Evolutionary conservation across 352 stramenopile species (phyloP).

Genomic region (Globisporangium solare): DNA sequence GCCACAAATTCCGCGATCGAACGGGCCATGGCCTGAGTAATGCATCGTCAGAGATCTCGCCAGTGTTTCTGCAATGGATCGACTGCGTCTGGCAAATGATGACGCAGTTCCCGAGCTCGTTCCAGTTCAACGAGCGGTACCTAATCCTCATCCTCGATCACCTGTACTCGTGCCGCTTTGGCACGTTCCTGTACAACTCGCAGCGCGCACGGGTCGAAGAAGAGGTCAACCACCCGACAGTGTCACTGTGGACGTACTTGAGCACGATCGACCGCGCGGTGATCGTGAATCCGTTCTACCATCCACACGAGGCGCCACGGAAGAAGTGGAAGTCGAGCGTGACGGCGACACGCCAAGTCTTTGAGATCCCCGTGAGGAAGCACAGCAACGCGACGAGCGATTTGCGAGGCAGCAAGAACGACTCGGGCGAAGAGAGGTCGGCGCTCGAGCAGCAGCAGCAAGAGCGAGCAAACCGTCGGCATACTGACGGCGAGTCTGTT

Average conservation of each 20-base stretch:
- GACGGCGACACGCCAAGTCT: constrained; percentile 54
- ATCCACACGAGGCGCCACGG: constrained; percentile 32
- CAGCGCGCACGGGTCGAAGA: constrained; percentile 65
- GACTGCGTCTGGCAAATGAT: constrained; percentile 85
- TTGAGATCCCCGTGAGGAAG: constrained; percentile 26
- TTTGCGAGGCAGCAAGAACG: constrained; percentile 3
- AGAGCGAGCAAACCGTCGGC: background rate
- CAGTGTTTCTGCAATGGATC: constrained; percentile 94
- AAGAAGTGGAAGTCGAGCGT: constrained; percentile 53
- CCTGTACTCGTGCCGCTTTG: constrained; percentile 78
- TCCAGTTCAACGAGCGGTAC: constrained; percentile 85
- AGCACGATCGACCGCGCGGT: constrained; percentile 52
- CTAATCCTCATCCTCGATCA: constrained; percentile 81
- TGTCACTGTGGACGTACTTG: constrained; percentile 79
- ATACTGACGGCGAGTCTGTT: constrained; percentile 18
- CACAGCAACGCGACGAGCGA: background rate
- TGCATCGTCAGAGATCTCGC: constrained; percentile 92
- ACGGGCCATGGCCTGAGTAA: constrained; percentile 48
- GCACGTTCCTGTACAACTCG: constrained; percentile 96
- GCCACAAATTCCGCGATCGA: constrained; percentile 85
- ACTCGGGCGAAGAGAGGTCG: constrained; percentile 3
- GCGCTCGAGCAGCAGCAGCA: background rate
- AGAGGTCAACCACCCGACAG: constrained; percentile 43
- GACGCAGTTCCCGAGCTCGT: constrained; percentile 69
- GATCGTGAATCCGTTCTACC: constrained; percentile 75